Percentiles rank a stretch among this genome's conserved stretches.
These are phyloP conservation scores for Diplocarpon mali DNA, from an alignment of 2,329 filamentous ascomycete genomes.

Conservation along the genomic window DNA sequence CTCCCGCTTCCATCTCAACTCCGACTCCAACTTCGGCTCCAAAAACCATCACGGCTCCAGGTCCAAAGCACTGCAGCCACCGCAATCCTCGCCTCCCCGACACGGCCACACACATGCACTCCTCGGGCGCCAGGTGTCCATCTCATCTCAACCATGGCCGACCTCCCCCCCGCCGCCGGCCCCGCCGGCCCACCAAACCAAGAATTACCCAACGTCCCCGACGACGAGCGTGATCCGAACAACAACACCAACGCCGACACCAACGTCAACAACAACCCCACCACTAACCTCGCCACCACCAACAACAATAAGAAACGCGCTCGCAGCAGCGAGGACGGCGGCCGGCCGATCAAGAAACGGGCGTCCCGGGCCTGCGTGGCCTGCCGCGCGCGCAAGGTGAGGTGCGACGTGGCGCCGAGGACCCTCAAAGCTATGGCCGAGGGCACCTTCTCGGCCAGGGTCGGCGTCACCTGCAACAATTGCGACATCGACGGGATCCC, in stretches of 20 bases:
- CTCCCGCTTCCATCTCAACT: too few relatives aligned
- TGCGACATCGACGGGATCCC: constrained; percentile 35
- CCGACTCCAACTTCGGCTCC: too few relatives aligned
- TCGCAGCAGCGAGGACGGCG: constrained; percentile 17
- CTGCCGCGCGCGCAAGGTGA: constrained; percentile 80
- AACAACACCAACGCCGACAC: constrained; percentile 4
- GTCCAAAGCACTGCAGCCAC: too few relatives aligned
- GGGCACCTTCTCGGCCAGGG: constrained; percentile 3
- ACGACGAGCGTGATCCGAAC: neutral
- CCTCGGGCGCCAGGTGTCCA: too few relatives aligned
- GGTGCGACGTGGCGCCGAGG: constrained; percentile 83
- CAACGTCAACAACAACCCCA: neutral
- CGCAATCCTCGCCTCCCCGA: too few relatives aligned
- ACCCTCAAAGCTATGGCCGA: constrained; percentile 20
- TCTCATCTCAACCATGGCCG: too few relatives aligned
- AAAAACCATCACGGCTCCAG: too few relatives aligned
- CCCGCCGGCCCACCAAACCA: too few relatives aligned
- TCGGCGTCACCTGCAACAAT: constrained; percentile 23
- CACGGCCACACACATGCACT: too few relatives aligned
- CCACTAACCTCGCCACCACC: too few relatives aligned
- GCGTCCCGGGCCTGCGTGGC: constrained; percentile 87
- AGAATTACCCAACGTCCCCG: neutral
- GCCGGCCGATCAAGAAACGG: constrained; percentile 51
- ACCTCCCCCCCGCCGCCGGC: too few relatives aligned
- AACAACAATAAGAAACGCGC: constrained; percentile 16